Evolutionary conservation across 257 asterid genomes (phyloP), one percentile per base, ranked within the genome.

Genomic region (Solanum sejunctum): DNA sequence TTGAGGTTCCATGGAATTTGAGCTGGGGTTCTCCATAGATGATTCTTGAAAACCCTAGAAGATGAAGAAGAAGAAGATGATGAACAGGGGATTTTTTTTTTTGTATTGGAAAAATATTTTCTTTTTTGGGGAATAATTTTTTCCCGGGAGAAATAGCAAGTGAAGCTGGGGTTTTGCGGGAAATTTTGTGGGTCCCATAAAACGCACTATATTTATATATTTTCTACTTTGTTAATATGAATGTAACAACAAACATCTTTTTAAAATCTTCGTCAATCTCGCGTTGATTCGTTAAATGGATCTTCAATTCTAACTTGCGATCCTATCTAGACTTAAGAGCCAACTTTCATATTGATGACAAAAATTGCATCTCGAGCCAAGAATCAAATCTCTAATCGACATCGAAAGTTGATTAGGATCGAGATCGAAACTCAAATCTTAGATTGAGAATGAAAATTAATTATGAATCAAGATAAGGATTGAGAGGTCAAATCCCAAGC

Each of bases 11-110:
- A 28, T 60, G 18, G 82, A 81, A 12, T 84, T 83, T 20, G 88
- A 54, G 64, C 55, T 81, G 13, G 84, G 64, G 82, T 43, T 13
- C 28, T 86, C 89, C 91, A 86, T 88, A 71, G 63, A 43, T 5
- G 66, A 72, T 45, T 72, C 21, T 45, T 72, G 63, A 83, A 83
- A 83, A 66, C 66, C 85, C 85, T 64, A 83, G 66, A 58, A 58
- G 66, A 10, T 9, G 63, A 8, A 18, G 28, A 26, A 26, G 47
- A 83, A 2, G 47, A 66, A 1, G 78, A 70, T 8, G 78, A 41
- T 1, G 79, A 70, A 39, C 54, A 41, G 56, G 20, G 56, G 17
- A 47, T 47, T 3, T 5, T 8, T 55, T 55, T 1, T 55, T 55
- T 6, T 67, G 36, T 12, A 1, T 2, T 26, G 4, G 70, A 15